Evolutionary conservation across 2,329 filamentous ascomycete genomes (phyloP), one percentile per base, ranked within the genome.

Genomic region (Davidsoniella virescens): DNA sequence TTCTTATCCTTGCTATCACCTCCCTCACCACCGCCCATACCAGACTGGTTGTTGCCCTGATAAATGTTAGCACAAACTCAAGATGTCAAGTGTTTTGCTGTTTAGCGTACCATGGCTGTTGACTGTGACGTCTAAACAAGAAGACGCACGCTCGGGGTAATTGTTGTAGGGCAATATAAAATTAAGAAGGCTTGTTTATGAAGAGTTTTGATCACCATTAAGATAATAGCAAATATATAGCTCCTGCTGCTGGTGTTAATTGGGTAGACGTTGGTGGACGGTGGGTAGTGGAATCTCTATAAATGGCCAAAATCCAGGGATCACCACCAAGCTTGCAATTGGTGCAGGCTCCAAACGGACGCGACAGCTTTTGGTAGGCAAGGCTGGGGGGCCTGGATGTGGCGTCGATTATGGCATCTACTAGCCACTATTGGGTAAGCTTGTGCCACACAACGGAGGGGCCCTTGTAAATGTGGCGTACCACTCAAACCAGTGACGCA

Each of bases 1-100:
- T 96, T 96, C 76, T 96, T 94, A 62, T 93, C 88, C 70, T 88
- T 88, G 14, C 85, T 83, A 59, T 90, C 82, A 56, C 82, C 83
- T 57, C 82, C 82, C 63, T 90, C 86, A 55, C 77, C 77, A 51
- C 79, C 80, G 60, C 85, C 87, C 70, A 93, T 83, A 63, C 85
- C 86, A 65, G 88, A 94, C 66, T 93, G 83, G 59, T 82, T 81
- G 69, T 86, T 82, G 73, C 84, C 84, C 84, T 87, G 57, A 9
- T 23, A 16, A n/a, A 16, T 10, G 49, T 50, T 50, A 50, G 43
- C n/a, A 47, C 29, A 43, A 20, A 20, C 40, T 20, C 18, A 5
- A 20, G 25, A 12, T 6, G 18, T 5, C 25, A 42, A 36, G n/a
- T 7, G 26, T 38, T 26, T 14, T 7, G n/a, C 12, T 12, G 9